Percentiles rank a stretch among this genome's conserved stretches.
phyloP scores from a whole-genome alignment of 257 asterid genomes.

The Nicotiana undulata region DNA sequence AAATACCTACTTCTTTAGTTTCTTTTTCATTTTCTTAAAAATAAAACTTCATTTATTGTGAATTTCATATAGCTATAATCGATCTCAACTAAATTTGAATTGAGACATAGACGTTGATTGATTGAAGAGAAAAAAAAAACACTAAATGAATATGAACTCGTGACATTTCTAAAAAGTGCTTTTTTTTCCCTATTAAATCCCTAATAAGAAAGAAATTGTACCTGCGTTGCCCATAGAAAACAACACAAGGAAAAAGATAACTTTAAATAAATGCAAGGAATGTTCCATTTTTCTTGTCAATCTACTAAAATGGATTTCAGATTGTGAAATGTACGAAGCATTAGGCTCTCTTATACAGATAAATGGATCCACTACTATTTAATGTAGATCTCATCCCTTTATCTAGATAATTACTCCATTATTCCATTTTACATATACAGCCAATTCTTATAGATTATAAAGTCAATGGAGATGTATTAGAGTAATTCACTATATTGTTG shows the following conservation, averaged over 20 bases:
- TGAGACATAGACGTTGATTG: too few relatives aligned
- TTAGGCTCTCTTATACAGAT: background rate
- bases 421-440: background rate
- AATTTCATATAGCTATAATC: background rate
- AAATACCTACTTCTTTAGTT: too few relatives aligned
- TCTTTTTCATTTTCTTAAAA: too few relatives aligned
- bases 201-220: background rate
- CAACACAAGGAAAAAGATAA: background rate
- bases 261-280: background rate
- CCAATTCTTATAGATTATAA: background rate
- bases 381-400: background rate
- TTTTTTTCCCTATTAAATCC: background rate
- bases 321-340: background rate
- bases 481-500: too few relatives aligned
- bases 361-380: background rate
- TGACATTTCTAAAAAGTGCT: background rate
- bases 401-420: background rate
- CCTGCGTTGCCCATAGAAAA: background rate
- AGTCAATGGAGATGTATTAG: background rate
- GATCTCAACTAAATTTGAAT: background rate
- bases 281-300: background rate
- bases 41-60: background rate
- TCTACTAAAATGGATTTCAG: background rate
- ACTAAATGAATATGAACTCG: background rate
- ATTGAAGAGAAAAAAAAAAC: too few relatives aligned